A percentile compares a stretch with the other conserved stretches of the same genome.
phyloP scores from a whole-genome alignment of 768 basidiomycete species.

The Chalciporus piperatus region DNA sequence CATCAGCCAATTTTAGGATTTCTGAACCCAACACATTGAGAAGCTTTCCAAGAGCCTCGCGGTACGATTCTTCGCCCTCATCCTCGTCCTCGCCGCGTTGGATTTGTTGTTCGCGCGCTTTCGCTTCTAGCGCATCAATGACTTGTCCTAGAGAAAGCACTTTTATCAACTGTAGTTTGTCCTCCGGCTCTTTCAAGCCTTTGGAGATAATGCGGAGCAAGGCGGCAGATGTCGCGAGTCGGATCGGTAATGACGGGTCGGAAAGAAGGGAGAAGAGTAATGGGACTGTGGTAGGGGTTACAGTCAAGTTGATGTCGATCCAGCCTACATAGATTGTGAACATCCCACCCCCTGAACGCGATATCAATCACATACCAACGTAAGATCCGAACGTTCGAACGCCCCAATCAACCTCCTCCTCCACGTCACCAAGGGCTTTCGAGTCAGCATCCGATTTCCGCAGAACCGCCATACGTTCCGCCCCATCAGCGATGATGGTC shows the following conservation, averaged over 20 bases:
- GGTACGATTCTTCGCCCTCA: conserved; percentile 84
- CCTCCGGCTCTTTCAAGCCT: conserved; percentile 86
- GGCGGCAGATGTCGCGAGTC: conserved; percentile 78
- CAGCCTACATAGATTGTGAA: conserved; percentile 59
- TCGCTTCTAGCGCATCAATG: conserved; percentile 74
- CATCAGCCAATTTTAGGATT: conserved; percentile 80
- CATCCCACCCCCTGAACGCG: neutral
- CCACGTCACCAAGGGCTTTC: conserved; percentile 52
- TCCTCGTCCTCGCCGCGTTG: conserved; percentile 71
- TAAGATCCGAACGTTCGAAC: conserved; percentile 90
- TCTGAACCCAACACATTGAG: conserved; percentile 82
- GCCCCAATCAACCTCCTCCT: conserved; percentile 91
- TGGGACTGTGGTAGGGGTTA: conserved; percentile 85
- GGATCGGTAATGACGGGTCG: conserved; percentile 73
- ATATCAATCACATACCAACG: conserved; percentile 64
- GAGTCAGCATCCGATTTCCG: conserved; percentile 48
- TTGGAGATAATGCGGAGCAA: conserved; percentile 84
- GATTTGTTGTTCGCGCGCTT: conserved; percentile 64
- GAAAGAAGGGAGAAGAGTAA: conserved; percentile 82
- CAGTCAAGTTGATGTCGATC: conserved; percentile 96
- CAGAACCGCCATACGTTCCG: conserved; percentile 52
- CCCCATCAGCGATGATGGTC: conserved; percentile 73
- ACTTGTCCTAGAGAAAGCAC: conserved; percentile 85
- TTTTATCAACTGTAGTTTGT: conserved; percentile 87
- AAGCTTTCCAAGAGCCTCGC: conserved; percentile 84